phyloP scores from a whole-genome alignment of 192 early-diverging fungal species.

The Coemansia sp. region DNA sequence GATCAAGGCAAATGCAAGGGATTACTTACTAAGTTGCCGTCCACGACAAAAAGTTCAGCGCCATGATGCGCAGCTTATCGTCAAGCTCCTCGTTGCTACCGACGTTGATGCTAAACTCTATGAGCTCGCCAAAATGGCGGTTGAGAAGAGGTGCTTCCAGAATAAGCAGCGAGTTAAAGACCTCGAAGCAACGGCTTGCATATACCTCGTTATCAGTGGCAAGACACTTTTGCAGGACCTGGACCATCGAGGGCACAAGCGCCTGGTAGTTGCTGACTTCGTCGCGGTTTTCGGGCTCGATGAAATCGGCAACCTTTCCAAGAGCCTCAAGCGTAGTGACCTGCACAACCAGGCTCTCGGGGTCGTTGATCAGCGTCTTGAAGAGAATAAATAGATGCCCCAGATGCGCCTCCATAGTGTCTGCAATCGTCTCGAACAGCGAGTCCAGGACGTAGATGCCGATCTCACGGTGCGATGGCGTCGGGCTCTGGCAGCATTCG shows the following conservation, averaged over 20 bases:
- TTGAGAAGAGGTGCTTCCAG: slow-evolving; percentile 80
- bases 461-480: slow-evolving; percentile 75
- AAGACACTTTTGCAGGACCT: slow-evolving; percentile 78
- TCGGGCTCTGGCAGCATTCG: slow-evolving; percentile 73
- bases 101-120: slow-evolving; percentile 77
- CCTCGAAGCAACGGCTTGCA: slow-evolving; percentile 79
- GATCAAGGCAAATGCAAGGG: not conserved
- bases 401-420: slow-evolving; percentile 59
- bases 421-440: slow-evolving; percentile 83
- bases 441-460: slow-evolving; percentile 85
- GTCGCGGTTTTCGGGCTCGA: slow-evolving; percentile 68
- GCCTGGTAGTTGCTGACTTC: slow-evolving; percentile 72
- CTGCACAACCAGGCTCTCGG: slow-evolving; percentile 78
- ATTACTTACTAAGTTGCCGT: slow-evolving; percentile 67
- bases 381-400: slow-evolving; percentile 76
- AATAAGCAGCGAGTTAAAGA: slow-evolving; percentile 79
- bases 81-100: slow-evolving; percentile 69
- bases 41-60: slow-evolving; percentile 70
- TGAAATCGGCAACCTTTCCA: slow-evolving; percentile 79
- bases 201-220: slow-evolving; percentile 72
- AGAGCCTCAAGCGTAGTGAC: slow-evolving; percentile 79
- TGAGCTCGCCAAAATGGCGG: slow-evolving; percentile 74
- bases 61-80: slow-evolving; percentile 72
- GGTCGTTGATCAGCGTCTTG: slow-evolving; percentile 70
- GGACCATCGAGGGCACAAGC: slow-evolving; percentile 82